Evolutionary conservation across 352 stramenopile genomes (phyloP).

Genomic region (Pythium graminicola): DNA sequence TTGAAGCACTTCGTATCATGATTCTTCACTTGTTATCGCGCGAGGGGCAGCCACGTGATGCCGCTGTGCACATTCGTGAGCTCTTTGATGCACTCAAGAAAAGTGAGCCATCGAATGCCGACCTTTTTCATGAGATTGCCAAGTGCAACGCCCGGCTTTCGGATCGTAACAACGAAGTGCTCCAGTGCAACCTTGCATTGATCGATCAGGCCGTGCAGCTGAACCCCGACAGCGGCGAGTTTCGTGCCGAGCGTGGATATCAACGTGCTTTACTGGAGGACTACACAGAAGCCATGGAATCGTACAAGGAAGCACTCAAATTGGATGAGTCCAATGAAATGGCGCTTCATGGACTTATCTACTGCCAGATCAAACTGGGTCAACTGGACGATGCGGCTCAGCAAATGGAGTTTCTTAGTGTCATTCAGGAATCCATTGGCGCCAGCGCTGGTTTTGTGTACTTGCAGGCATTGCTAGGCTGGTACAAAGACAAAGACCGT

Average conservation of each 20-base stretch:
- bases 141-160: constrained; percentile 58
- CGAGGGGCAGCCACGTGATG: constrained; percentile 49
- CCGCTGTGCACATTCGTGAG: constrained; percentile 48
- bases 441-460: constrained; percentile 75
- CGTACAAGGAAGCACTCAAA: constrained; percentile 81
- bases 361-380: constrained; percentile 87
- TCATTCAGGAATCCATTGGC: constrained; percentile 86
- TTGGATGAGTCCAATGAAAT: constrained; percentile 83
- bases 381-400: constrained; percentile 85
- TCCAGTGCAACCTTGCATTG: constrained; percentile 62
- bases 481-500: constrained; percentile 68
- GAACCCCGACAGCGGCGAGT: constrained; percentile 49
- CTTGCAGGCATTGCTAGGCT: constrained; percentile 80
- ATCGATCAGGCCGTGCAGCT: constrained; percentile 66
- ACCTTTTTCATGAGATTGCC: constrained; percentile 57
- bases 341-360: constrained; percentile 88
- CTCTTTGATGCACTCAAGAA: constrained; percentile 61
- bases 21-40: constrained; percentile 64
- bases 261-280: constrained; percentile 67
- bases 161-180: constrained; percentile 54
- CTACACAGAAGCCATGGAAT: constrained; percentile 72
- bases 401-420: constrained; percentile 89
- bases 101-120: constrained; percentile 61
- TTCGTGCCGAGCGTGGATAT: constrained; percentile 75
- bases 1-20: constrained; percentile 64